Percentiles rank a stretch among this genome's conserved stretches.
Evolutionary conservation across 108 stramenopile genomes (phyloP).

Genomic region (Pseudonitzschia multiseries): DNA sequence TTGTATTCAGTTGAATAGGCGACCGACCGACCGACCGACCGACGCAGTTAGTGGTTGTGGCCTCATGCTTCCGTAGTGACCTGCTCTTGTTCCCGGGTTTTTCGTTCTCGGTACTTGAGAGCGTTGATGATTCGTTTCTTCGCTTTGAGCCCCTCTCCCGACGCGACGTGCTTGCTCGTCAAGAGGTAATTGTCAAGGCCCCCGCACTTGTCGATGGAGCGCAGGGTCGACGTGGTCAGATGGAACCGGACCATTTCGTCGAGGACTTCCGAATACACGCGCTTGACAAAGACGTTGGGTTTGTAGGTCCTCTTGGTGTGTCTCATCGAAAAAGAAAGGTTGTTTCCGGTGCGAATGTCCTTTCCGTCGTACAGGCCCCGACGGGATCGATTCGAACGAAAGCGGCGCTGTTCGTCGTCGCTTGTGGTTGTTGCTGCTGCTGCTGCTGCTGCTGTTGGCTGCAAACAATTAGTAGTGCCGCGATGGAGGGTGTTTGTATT

Average conservation of each 20-base stretch:
- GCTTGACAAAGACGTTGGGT: conserved; percentile 74
- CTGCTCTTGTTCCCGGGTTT: neutral
- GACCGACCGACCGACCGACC: no score
- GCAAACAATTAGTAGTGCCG: neutral
- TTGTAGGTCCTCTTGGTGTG: conserved; percentile 79
- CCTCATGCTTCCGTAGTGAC: no score
- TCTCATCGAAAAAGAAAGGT: conserved; percentile 71
- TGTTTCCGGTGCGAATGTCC: conserved; percentile 79
- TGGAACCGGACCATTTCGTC: conserved; percentile 86
- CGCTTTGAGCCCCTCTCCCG: conserved; percentile 43
- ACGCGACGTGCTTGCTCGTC: conserved; percentile 54
- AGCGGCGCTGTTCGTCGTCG: conserved; percentile 29
- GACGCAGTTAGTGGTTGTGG: no score
- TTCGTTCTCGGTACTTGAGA: conserved; percentile 17
- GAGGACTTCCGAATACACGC: conserved; percentile 75
- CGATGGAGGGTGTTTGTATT: neutral
- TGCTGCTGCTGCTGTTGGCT: neutral
- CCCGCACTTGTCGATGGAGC: conserved; percentile 80
- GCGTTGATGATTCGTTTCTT: conserved; percentile 40
- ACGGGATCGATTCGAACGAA: conserved; percentile 70
- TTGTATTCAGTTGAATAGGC: no score
- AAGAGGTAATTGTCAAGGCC: conserved; percentile 85
- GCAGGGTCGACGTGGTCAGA: conserved; percentile 70
- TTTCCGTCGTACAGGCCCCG: conserved; percentile 85
- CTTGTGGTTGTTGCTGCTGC: neutral